Base-by-base conservation (phyloP, 139 green algal genomes). In the Chlorella ohadii region DNA sequence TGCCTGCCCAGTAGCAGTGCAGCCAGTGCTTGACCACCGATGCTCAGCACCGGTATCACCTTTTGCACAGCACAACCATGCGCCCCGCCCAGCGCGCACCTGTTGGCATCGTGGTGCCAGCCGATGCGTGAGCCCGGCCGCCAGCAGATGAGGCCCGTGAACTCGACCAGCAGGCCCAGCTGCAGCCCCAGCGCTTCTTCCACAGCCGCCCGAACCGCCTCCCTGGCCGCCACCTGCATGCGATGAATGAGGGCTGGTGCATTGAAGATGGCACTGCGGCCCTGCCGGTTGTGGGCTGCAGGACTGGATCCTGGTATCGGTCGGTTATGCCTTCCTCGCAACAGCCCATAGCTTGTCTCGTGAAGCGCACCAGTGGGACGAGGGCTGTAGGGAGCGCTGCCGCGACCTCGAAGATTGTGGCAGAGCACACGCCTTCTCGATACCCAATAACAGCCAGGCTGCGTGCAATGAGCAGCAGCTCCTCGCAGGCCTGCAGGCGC, bases 141-240 rank as follows among this genome's bases (percentile, higher is more conserved):
- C 85, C 85, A 89, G 23, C 63, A 78, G 17, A 89, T 39, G 25
- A 89, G 78, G 0, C 85, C 85, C n/a, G 85, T 89, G 71, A 89
- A 89, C 79, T 89, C 85, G 2, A 89, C 34, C 28, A 88, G 65
- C 61, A 88, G n/a, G 12, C 79, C 66, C 31, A 81, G 39, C 27
- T 75, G 27, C 12, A 72, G 51, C 6, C 76, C 83, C 34, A 87
- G 64, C 13, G 63, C 73, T 28, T 47, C 36, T 64, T 87, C 83
- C 0, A 61, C 83, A 2, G 83, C 83, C 13, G 63, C 74, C 0
- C 73, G 41, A 31, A 87, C 83, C 33, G 70, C 55, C 34, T 87
- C 73, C 19, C 83, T 67, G 16, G 83, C 83, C 2, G 51, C 47
- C 36, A 87, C 64, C 83, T 87, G 83, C 33, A 44, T 33, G 66